Percentiles rank a stretch among this genome's conserved stretches.
phyloP scores from a whole-genome alignment of 495 filamentous ascomycete species.

The Jackrogersella minutella region DNA sequence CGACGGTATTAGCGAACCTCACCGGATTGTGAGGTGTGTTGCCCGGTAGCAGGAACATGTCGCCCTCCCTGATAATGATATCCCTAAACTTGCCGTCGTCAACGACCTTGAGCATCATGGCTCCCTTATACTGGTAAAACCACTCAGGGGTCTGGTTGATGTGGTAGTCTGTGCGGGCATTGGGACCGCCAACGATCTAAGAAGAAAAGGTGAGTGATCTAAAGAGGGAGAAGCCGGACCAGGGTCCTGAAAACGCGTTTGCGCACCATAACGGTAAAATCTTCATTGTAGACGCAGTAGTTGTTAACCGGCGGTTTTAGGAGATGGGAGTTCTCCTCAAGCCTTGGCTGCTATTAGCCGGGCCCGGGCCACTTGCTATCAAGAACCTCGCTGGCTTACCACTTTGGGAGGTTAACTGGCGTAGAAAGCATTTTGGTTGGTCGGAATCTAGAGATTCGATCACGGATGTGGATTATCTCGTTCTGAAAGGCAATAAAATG shows the following conservation, averaged over 20 bases:
- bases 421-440: constrained; percentile 53
- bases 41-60: constrained; percentile 90
- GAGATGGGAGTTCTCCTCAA: constrained; percentile 89
- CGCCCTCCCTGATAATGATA: constrained; percentile 88
- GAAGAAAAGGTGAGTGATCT: neutral
- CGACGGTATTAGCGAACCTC: constrained; percentile 70
- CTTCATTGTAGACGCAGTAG: constrained; percentile 89
- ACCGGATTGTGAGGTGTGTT: constrained; percentile 88
- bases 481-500: neutral
- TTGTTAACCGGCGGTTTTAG: constrained; percentile 97
- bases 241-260: constrained; percentile 14
- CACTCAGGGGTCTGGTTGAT: constrained; percentile 96
- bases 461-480: constrained; percentile 10
- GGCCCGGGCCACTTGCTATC: constrained; percentile 4
- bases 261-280: constrained; percentile 78
- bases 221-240: neutral
- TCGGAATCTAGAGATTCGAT: constrained; percentile 2
- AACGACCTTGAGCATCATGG: constrained; percentile 93
- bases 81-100: constrained; percentile 75
- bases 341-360: constrained; percentile 63
- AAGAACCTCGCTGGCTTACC: constrained; percentile 58
- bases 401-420: constrained; percentile 84
- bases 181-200: constrained; percentile 94
- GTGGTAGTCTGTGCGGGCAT: constrained; percentile 97
- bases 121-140: constrained; percentile 95